Base-by-base conservation (phyloP, 1,284 basidiomycete genomes). In the Naganishia cerealis region DNA sequence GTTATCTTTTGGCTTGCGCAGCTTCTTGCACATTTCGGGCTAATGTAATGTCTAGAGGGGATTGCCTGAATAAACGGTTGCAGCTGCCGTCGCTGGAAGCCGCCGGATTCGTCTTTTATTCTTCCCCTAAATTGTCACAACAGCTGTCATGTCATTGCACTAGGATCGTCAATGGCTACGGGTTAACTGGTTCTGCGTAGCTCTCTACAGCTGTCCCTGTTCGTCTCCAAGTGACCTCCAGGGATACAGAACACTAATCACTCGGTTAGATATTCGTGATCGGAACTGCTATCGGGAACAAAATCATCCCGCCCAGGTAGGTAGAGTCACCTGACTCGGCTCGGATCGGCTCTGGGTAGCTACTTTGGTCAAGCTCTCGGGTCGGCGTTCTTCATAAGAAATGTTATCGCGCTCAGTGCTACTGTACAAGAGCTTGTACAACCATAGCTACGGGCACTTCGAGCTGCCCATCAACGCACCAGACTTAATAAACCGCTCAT, bases 231-330 rank as follows among this genome's bases (percentile, higher is more conserved):
- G 24, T 9, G 21, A 50, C 7, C 24, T 50, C 46, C 21, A 7
- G n/a, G 43, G 6, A 33, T 33, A 33, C 29, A 33, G 29, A 33
- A 33, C 26, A n/a, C 48, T n/a, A 50, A 26, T 10, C 26, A n/a
- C 57, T 48, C 57, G 57, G 26, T 46, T 62, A 40, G 42, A 59
- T 54, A 63, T 54, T 63, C 61, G 61, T 54, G 50, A 63, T 63
- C 50, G 61, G n/a, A 38, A 24, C 16, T 13, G n/a, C 12, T 24
- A 50, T n/a, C n/a, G 15, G 24, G 24, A 24, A 46, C 16, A 46
- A 18, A 18, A 46, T 24, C n/a, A 24, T 21, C n/a, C 12, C 7
- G 10, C 24, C 5, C n/a, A 29, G 15, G 24, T 53, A n/a, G 57
- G 6, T 53, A 63, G n/a, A 50, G 61, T 63, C 61, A 63, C 50